These are phyloP conservation scores for Tolypocladium ovalisporum DNA, from an alignment of 2,329 filamentous ascomycete species.

Conservation along the genomic window DNA sequence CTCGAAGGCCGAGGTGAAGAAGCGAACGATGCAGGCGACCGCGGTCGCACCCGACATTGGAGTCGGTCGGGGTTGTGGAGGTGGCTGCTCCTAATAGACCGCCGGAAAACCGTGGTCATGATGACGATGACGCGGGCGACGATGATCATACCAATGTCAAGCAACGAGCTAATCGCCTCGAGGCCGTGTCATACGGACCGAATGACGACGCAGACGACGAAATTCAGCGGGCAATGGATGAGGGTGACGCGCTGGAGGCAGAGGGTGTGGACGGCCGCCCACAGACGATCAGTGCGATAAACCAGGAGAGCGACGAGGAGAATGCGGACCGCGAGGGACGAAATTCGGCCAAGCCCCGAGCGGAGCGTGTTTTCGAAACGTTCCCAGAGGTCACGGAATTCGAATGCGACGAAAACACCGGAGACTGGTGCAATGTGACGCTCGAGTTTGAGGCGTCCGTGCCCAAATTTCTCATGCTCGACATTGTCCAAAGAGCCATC, in stretches of 20 bases:
- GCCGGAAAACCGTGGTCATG: constrained; percentile 32
- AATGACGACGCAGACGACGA: constrained; percentile 86
- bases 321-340: constrained; percentile 22
- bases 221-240: constrained; percentile 44
- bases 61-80: constrained; percentile 39
- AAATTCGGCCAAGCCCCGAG: constrained; percentile 36
- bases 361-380: constrained; percentile 52
- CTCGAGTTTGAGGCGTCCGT: constrained; percentile 71
- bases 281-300: constrained; percentile 21
- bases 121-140: constrained; percentile 56
- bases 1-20: constrained; percentile 72
- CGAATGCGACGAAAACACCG: constrained; percentile 63
- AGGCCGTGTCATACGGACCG: constrained; percentile 80
- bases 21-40: constrained; percentile 54
- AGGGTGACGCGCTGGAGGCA: constrained; percentile 29
- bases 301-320: constrained; percentile 27
- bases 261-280: constrained; percentile 43
- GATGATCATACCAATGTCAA: constrained; percentile 68
- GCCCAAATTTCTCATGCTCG: constrained; percentile 88
- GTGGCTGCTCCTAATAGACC: constrained; percentile 25
- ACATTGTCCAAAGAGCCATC: constrained; percentile 73
- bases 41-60: constrained; percentile 68
- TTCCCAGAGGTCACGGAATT: constrained; percentile 63
- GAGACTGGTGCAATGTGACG: constrained; percentile 68
- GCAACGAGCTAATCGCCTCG: constrained; percentile 61